Evolutionary conservation across 495 filamentous ascomycete genomes (phyloP).

Genomic region (Amphirosellinia nigrospora): DNA sequence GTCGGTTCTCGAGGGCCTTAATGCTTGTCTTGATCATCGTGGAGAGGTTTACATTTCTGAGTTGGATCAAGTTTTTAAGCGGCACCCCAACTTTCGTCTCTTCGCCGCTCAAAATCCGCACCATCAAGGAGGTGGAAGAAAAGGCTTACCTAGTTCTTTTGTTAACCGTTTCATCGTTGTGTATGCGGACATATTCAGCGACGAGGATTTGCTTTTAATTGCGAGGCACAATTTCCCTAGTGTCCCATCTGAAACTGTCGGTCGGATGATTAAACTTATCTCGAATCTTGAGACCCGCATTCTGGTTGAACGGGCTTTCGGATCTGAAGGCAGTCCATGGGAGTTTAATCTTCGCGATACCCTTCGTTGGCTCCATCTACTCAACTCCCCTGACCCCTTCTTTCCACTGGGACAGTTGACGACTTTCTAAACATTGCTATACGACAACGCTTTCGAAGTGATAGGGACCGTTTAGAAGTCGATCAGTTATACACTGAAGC

Average conservation of each 20-base stretch:
- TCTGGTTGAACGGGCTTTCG: constrained; percentile 67
- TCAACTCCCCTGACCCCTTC: constrained; percentile 62
- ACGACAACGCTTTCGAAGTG: constrained; percentile 81
- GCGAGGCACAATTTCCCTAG: constrained; percentile 75
- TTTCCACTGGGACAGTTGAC: constrained; percentile 58
- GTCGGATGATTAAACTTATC: constrained; percentile 79
- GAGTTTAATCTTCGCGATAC: constrained; percentile 97
- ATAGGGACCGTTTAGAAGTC: constrained; percentile 68
- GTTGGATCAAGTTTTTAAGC: constrained; percentile 87
- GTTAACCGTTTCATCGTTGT: constrained; percentile 98
- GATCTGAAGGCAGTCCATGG: constrained; percentile 87
- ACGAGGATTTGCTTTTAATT: constrained; percentile 81
- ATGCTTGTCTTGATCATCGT: constrained; percentile 96
- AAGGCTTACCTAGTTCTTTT: constrained; percentile 93
- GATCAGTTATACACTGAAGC: constrained; percentile 63
- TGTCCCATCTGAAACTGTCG: constrained; percentile 60
- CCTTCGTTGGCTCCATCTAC: constrained; percentile 83
- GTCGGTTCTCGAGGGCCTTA: constrained; percentile 94
- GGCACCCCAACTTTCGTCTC: constrained; percentile 85
- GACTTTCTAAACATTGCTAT: constrained; percentile 86
- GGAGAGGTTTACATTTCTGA: constrained; percentile 96
- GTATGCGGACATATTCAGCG: constrained; percentile 85
- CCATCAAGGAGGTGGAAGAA: constrained; percentile 93
- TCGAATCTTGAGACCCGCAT: constrained; percentile 74
- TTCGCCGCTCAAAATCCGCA: constrained; percentile 99